phyloP scores from a whole-genome alignment of 768 basidiomycete genomes.

The Lactifluus volemus region DNA sequence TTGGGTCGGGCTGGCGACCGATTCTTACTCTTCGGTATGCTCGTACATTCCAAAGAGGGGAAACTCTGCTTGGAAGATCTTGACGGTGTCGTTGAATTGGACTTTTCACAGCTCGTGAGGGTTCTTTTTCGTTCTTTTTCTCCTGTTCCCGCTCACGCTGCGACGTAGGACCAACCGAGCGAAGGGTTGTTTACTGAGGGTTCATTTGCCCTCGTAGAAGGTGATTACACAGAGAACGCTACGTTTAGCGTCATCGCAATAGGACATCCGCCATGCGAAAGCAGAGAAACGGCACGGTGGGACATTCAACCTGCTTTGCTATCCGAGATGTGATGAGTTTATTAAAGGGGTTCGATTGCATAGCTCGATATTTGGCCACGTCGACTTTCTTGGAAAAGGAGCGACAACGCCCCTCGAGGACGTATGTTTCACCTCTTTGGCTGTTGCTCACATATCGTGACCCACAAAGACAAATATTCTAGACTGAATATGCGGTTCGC shows the following conservation, averaged over 20 bases:
- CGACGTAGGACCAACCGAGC: slow-evolving; percentile 68
- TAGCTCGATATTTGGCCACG: slow-evolving; percentile 91
- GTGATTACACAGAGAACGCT: slow-evolving; percentile 91
- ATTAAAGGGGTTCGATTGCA: slow-evolving; percentile 9
- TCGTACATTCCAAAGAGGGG: slow-evolving; percentile 83
- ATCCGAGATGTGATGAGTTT: neutral
- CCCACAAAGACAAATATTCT: neutral
- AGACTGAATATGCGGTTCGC: slow-evolving; percentile 51
- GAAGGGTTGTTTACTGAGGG: slow-evolving; percentile 97
- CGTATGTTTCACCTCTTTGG: slow-evolving; percentile 37
- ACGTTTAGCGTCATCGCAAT: slow-evolving; percentile 85
- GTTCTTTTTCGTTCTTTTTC: neutral
- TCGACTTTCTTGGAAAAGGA: slow-evolving; percentile 95
- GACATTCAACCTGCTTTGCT: slow-evolving; percentile 15
- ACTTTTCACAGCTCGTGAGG: slow-evolving; percentile 78
- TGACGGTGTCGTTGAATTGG: slow-evolving; percentile 83
- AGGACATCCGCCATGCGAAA: slow-evolving; percentile 95
- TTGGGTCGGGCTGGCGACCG: slow-evolving; percentile 83
- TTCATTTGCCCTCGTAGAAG: slow-evolving; percentile 89
- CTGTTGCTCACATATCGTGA: neutral
- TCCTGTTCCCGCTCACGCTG: no score
- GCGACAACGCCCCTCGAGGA: slow-evolving; percentile 87
- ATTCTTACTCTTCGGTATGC: slow-evolving; percentile 91
- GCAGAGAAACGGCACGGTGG: slow-evolving; percentile 74
- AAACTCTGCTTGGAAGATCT: slow-evolving; percentile 87